phyloP scores from a whole-genome alignment of 179 eudicot species.

The Gypsophila paniculata region DNA sequence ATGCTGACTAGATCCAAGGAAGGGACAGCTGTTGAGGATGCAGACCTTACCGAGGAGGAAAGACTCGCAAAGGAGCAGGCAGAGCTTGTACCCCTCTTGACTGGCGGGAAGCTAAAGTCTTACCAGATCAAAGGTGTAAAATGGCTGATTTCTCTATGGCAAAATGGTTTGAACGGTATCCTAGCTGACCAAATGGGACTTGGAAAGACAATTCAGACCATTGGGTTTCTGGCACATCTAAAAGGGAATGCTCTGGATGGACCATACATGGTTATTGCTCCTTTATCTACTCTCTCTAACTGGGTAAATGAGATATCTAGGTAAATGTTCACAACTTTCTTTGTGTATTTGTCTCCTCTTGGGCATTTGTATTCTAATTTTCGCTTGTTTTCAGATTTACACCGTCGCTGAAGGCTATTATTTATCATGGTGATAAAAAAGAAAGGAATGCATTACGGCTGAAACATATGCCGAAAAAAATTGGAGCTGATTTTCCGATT shows the following conservation, averaged over 20 bases:
- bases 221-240: conserved; percentile 85
- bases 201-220: conserved; percentile 97
- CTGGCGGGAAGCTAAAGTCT: conserved; percentile 85
- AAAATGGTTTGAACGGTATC: conserved; percentile 94
- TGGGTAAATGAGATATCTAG: conserved; percentile 85
- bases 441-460: conserved; percentile 52
- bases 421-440: conserved; percentile 80
- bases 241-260: conserved; percentile 95
- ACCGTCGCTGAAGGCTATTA: conserved; percentile 72
- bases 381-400: conserved; percentile 51
- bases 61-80: conserved; percentile 74
- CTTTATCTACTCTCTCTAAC: conserved; percentile 93
- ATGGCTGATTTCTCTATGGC: conserved; percentile 97
- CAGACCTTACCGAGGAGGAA: conserved; percentile 66
- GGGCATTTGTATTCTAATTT: not conserved
- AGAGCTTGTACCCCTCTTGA: conserved; percentile 75
- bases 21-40: conserved; percentile 53
- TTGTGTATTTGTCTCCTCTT: not conserved
- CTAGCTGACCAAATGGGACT: conserved; percentile 99
- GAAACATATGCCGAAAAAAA: conserved; percentile 74
- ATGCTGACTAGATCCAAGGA: conserved; percentile 84
- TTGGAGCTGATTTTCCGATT: conserved; percentile 84
- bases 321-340: conserved; percentile 27
- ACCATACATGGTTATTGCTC: conserved; percentile 94
- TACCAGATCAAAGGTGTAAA: conserved; percentile 93